Evolutionary conservation across 768 basidiomycete species (phyloP).

Genomic region (Amanita fuliginea): DNA sequence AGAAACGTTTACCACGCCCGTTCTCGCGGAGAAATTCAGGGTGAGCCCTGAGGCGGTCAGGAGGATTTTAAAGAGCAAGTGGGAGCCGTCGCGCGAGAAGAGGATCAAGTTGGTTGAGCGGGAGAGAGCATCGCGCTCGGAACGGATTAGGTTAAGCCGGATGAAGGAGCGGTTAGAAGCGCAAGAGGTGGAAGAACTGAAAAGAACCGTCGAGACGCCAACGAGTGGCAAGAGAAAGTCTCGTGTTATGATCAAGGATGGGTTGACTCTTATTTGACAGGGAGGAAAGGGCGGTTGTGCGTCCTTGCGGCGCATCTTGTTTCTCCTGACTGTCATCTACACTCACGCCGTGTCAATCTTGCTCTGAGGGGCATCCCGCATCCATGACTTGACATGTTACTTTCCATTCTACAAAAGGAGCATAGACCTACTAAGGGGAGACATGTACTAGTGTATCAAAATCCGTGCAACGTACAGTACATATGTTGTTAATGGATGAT

Average conservation of each 20-base stretch:
- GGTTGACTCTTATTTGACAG: conserved; percentile 25
- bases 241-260: conserved; percentile 20
- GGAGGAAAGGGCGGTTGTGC: not conserved
- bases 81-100: conserved; percentile 49
- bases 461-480: not conserved
- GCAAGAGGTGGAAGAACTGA: conserved; percentile 18
- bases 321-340: not conserved
- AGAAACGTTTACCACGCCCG: conserved; percentile 47
- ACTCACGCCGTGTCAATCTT: not conserved
- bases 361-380: not conserved
- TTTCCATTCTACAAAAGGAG: not conserved
- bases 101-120: conserved; percentile 35
- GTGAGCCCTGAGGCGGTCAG: conserved; percentile 75
- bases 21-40: conserved; percentile 67
- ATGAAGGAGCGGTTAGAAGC: conserved; percentile 33
- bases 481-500: not conserved
- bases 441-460: not conserved
- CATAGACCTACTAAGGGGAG: not conserved
- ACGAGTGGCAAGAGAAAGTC: not conserved
- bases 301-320: too few species aligned
- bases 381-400: not conserved
- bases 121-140: conserved; percentile 35
- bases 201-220: conserved; percentile 3
- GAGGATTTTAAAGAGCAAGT: conserved; percentile 68
- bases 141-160: conserved; percentile 24